Evolutionary conservation across 169 alveolate genomes (phyloP).

Genomic region (Cyclospora cayetanensis): DNA sequence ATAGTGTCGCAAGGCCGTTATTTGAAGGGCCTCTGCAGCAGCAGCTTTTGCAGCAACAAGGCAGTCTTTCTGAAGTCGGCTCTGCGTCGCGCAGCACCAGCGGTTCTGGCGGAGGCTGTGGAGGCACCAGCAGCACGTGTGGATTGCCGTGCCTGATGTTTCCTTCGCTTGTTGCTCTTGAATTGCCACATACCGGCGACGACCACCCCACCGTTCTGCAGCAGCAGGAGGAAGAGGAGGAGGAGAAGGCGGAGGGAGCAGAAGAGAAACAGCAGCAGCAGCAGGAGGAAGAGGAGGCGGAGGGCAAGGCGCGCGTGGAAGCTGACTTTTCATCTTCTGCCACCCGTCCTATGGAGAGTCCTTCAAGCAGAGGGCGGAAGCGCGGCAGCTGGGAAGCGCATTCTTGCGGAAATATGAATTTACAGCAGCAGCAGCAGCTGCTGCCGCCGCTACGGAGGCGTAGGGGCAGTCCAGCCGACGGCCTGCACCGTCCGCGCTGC

Average conservation of each 20-base stretch:
- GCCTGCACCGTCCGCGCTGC: neutral
- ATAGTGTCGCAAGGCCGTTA: neutral
- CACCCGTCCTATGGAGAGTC: no score
- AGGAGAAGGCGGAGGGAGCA: neutral
- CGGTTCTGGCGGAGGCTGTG: neutral
- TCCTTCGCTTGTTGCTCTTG: neutral
- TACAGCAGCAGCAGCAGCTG: neutral
- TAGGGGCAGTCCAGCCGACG: neutral
- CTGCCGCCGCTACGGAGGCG: neutral
- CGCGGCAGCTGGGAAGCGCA: no score
- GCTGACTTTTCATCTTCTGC: no score
- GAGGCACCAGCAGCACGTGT: constrained; percentile 8
- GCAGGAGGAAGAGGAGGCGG: no score
- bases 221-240: neutral
- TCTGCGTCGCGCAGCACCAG: neutral
- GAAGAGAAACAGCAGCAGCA: neutral
- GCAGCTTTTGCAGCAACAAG: neutral
- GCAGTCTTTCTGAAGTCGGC: neutral
- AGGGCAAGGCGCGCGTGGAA: no score
- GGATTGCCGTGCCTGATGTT: neutral
- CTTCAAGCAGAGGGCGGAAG: no score
- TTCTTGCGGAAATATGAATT: no score
- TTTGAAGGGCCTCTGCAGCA: neutral
- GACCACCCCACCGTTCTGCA: neutral
- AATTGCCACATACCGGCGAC: neutral